These are phyloP conservation scores for Fusarium napiforme DNA, from an alignment of 2,329 filamentous ascomycete species.

Conservation along the genomic window DNA sequence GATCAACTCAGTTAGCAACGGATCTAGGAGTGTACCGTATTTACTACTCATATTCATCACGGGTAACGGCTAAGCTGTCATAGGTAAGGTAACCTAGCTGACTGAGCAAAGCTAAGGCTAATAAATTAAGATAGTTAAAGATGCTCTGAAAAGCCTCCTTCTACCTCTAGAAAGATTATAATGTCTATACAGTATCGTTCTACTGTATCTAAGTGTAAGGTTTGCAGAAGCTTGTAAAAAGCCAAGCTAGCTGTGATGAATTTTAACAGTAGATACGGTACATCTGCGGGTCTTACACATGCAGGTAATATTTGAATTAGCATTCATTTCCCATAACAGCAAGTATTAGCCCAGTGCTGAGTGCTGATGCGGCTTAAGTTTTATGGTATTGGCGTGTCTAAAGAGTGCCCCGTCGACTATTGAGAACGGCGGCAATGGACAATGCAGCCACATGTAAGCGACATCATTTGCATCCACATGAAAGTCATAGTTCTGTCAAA, in stretches of 20 bases:
- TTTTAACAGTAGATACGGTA: neutral
- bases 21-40: constrained; percentile 11
- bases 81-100: too few species aligned
- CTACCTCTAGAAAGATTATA: too few species aligned
- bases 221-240: too few species aligned
- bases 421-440: constrained; percentile 5
- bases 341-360: neutral
- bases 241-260: too few species aligned
- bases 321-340: constrained; percentile 4
- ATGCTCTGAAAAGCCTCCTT: too few species aligned
- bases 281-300: constrained; percentile 15
- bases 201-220: too few species aligned
- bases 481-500: constrained; percentile 3
- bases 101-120: too few species aligned
- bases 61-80: too few species aligned
- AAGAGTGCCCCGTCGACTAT: constrained; percentile 24
- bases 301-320: constrained; percentile 3
- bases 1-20: neutral
- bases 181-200: too few species aligned
- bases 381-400: neutral
- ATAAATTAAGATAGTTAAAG: too few species aligned
- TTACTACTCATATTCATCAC: too few species aligned
- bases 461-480: constrained; percentile 27
- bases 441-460: constrained; percentile 33
- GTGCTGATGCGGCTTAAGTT: constrained; percentile 14